These are phyloP conservation scores for Xanthoconium purpureum DNA, from an alignment of 768 basidiomycete genomes.

Conservation along the genomic window DNA sequence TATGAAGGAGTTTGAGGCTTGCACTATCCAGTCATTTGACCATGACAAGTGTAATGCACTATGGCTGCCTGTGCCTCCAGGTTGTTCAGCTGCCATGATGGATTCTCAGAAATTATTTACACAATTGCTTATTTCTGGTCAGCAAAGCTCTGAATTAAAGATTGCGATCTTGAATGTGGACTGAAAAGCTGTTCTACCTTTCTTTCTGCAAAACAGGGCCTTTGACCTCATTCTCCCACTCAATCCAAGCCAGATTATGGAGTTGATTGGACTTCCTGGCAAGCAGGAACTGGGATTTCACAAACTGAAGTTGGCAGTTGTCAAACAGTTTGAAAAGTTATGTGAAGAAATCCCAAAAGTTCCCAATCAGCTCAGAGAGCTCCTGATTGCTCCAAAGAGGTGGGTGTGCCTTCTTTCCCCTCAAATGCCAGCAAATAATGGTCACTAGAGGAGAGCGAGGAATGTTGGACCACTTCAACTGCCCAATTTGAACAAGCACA, in stretches of 20 bases:
- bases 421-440: not conserved
- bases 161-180: not conserved
- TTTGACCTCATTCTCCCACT: not conserved
- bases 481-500: not conserved
- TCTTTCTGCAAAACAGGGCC: not conserved
- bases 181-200: not conserved
- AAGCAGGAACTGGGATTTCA: not conserved
- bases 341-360: not conserved
- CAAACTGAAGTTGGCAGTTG: not conserved
- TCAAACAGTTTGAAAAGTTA: not conserved
- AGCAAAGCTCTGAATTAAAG: not conserved
- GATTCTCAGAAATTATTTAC: not conserved
- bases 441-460: not conserved
- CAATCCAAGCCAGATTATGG: not conserved
- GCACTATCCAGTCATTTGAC: not conserved
- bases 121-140: not conserved
- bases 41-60: not conserved
- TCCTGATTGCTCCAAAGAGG: not conserved
- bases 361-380: not conserved
- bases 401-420: not conserved
- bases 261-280: not conserved
- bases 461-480: not conserved
- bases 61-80: not conserved
- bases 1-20: not conserved
- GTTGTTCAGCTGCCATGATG: not conserved